Evolutionary conservation across 192 early-diverging fungal species (phyloP), one percentile per base, ranked within the genome.

Genomic region (Backusella australiensis): DNA sequence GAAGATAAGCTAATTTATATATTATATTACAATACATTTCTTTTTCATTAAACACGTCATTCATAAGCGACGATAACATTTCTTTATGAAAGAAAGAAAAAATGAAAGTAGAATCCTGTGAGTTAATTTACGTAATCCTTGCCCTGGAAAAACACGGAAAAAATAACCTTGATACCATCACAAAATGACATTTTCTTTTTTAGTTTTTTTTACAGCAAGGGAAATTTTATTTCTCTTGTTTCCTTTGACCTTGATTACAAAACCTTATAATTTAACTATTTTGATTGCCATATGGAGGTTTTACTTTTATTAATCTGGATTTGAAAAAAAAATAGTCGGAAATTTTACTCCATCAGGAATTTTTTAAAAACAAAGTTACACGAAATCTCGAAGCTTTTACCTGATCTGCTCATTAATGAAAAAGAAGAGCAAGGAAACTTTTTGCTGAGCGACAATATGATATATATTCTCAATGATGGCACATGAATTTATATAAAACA

Each of bases 251-350:
- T 49, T 49, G 6, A 29, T 12, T 23, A 59, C 21, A 59, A 63
- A 63, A 29, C 56, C 56, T 23, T 63, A 63, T 63, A 63, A 63
- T 63, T 63, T 63, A n/a, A 63, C 56, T 63, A 63, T 63, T 63
- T 49, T 49, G 19, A 49, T 49, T 49, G 3, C 46, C 46, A 19
- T n/a, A 49, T 23, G 56, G 56, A 8, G 56, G 56, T 63, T 63
- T 63, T 63, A 12, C 3, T 1, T 29, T 26, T 29, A 63, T 63
- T 56, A 56, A 26, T 11, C 56, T 63, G 56, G 26, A 63, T 12
- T 14, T 63, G 3, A 63, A 63, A 63, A 49, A 5, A n/a, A 8
- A 63, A 14, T 14, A 12, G 0, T 12, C 56, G 56, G 56, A 63
- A 63, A 29, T 14, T 63, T 63, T 63, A 63, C 56, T 63, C 23